These are phyloP conservation scores for Jackrogersella multiformis DNA, from an alignment of 495 filamentous ascomycete genomes.

Conservation along the genomic window DNA sequence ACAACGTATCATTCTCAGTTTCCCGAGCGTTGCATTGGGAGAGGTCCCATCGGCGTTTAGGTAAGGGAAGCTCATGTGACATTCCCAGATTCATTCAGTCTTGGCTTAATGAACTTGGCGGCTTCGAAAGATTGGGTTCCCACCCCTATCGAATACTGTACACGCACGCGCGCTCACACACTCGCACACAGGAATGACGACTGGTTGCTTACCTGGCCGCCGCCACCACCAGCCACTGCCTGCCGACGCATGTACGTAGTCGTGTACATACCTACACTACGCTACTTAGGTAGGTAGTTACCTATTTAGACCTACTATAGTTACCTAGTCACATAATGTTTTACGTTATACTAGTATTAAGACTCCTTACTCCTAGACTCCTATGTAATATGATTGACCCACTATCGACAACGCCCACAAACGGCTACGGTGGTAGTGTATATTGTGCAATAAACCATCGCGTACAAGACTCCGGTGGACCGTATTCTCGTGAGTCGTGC, in stretches of 20 bases:
- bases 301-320: neutral
- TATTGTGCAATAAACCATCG: conserved; percentile 13
- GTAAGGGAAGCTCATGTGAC: conserved; percentile 45
- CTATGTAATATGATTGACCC: conserved; percentile 9
- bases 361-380: conserved; percentile 15
- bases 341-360: neutral
- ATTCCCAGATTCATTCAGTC: conserved; percentile 41
- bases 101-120: conserved; percentile 31
- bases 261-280: neutral
- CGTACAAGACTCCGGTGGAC: conserved; percentile 12
- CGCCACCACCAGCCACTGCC: conserved; percentile 5
- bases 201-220: conserved; percentile 25
- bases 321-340: conserved; percentile 10
- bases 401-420: conserved; percentile 1
- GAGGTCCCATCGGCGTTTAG: conserved; percentile 44
- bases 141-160: conserved; percentile 28
- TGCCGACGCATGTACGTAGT: conserved; percentile 10
- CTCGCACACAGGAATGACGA: conserved; percentile 3
- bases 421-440: conserved; percentile 2
- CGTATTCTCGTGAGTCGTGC: conserved; percentile 22
- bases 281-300: too few species aligned
- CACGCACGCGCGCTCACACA: neutral
- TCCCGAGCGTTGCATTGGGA: conserved; percentile 43
- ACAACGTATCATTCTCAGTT: conserved; percentile 46
- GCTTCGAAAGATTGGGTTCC: conserved; percentile 37